Evolutionary conservation across 176 grass and related monocot species (phyloP).

Genomic region (Eleusine indica): DNA sequence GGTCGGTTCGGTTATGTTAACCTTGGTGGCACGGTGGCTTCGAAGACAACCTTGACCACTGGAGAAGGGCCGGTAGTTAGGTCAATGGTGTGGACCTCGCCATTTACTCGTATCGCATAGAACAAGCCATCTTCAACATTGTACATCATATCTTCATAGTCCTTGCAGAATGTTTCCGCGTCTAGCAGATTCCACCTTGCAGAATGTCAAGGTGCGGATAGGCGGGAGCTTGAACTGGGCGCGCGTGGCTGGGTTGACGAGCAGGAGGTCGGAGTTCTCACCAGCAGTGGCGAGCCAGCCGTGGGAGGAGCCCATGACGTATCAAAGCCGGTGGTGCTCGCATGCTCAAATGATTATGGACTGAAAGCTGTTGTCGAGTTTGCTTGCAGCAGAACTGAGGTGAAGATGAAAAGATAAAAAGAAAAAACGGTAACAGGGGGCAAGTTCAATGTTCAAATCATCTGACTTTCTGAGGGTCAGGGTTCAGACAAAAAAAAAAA

Average conservation of each 20-base stretch:
- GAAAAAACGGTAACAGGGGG: no score
- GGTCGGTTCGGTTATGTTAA: no score
- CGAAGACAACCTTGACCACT: background rate
- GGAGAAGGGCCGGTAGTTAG: background rate
- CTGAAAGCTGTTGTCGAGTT: no score
- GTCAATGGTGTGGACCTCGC: slow-evolving; percentile 4
- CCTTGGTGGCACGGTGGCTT: no score
- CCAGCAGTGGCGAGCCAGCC: slow-evolving; percentile 1
- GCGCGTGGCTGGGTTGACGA: background rate
- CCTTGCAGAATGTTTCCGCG: background rate
- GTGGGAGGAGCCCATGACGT: background rate
- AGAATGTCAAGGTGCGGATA: background rate
- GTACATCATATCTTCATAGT: background rate
- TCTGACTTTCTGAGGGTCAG: no score
- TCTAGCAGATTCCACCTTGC: background rate
- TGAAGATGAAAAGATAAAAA: no score
- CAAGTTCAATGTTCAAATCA: no score
- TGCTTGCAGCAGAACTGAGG: no score
- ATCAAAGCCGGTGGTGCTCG: no score
- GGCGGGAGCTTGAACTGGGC: background rate
- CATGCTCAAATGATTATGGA: no score
- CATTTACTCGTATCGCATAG: background rate
- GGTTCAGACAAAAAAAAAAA: no score
- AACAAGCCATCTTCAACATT: background rate
- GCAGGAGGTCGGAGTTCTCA: background rate